phyloP scores from a whole-genome alignment of 257 asterid genomes.

The Solanum raphanifolium region DNA sequence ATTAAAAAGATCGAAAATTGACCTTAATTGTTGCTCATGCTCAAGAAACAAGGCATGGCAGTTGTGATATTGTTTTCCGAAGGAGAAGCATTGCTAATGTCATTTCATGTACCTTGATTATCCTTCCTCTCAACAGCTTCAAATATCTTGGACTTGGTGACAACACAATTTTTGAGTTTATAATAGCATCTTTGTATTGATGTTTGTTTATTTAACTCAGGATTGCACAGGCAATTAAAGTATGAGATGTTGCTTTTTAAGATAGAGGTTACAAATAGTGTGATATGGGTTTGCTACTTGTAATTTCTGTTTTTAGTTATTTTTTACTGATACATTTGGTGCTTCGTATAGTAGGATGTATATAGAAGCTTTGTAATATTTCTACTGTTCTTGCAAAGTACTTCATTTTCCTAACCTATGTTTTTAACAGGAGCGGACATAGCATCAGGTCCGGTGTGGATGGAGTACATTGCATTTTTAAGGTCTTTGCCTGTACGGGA shows the following conservation, averaged over 20 bases:
- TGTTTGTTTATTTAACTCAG: neutral
- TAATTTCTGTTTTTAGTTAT: neutral
- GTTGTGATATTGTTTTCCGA: neutral
- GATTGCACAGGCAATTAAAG: neutral
- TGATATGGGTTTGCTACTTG: neutral
- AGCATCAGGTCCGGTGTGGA: slow-evolving; percentile 94
- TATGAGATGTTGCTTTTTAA: neutral
- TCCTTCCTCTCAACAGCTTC: neutral
- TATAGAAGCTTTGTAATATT: neutral
- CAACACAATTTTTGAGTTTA: neutral
- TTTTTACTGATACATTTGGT: neutral
- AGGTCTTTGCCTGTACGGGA: slow-evolving; percentile 77
- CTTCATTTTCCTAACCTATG: neutral
- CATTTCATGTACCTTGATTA: neutral
- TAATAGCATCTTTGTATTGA: neutral
- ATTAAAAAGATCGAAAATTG: neutral
- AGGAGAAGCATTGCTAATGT: neutral
- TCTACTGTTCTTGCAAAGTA: neutral
- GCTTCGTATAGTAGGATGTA: neutral
- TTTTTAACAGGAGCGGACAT: slow-evolving; percentile 75
- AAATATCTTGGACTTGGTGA: neutral
- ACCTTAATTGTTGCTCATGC: neutral
- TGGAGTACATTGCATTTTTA: slow-evolving; percentile 78
- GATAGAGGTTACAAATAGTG: neutral
- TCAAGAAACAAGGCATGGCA: neutral